Evolutionary conservation across 352 stramenopile species (phyloP), one percentile per base, ranked within the genome.

Genomic region (Globisporangium rhizosaccharum): DNA sequence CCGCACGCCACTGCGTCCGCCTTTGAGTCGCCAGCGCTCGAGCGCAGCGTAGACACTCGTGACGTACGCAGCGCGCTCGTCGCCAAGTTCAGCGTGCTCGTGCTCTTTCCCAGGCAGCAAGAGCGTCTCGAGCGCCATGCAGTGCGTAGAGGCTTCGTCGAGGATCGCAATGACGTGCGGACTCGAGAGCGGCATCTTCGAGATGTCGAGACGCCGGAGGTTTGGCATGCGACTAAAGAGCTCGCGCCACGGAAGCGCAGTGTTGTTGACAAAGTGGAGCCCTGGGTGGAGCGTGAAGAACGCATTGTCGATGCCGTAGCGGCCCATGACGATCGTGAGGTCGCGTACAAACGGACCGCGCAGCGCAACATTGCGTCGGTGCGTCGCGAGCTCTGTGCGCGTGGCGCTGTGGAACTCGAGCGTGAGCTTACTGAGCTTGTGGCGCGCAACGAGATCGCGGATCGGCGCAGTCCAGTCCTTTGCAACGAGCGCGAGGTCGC

Each of bases 191-290:
- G 68, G 69, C 73, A 85, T 75, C 53, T 72, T 68, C 46, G 71
- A 81, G 6, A 82, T 49, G 42, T 86, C 73, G 4, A 86, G 62
- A 0, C 74, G 70, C 55, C 76, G 70, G n/a, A 86, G 64, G 80
- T 82, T 15, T 63, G 63, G 25, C 73, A 79, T 3, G 53, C 51
- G 25, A 48, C 47, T 1, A 3, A 86, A 60, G 47, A 86, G n/a
- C n/a, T 61, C 51, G 18, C 63, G 55, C 76, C 76, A 86, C 18
- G 82, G 66, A 41, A 77, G 54, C n/a, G 56, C 48, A 3, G 28
- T 52, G n/a, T 70, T 68, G 50, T 58, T 63, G 17, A 76, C 64
- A 1, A 72, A 46, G 51, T 56, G 62, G 8, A 76, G 65, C 0
- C 53, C 57, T 12, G 48, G 41, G 33, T 59, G 15, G 18, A 59